Base-by-base conservation (phyloP, 2,329 filamentous ascomycete species). In the Gaeumannomyces sp. region DNA sequence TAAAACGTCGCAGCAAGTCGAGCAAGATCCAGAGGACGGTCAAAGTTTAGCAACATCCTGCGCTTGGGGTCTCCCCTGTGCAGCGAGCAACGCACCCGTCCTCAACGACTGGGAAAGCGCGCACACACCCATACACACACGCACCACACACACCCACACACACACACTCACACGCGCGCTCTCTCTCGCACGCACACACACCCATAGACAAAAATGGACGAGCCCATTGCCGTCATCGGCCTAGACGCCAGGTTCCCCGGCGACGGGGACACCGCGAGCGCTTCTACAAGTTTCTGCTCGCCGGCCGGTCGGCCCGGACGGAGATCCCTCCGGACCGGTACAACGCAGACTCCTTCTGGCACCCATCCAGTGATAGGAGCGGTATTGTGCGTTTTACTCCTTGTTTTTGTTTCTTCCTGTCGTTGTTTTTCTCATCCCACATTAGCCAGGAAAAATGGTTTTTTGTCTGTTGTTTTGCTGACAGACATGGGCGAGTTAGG, bases 291-390 rank as follows among this genome's bases (percentile, higher is more conserved):
- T 66, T 72, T 29, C 65, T 74, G 19, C 66, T 73, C 8, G 71
- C 69, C 19, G 70, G 72, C 35, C 69, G 71, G 58, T 72, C 70
- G 13, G 72, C 71, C 2, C 66, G 69, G 56, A 70, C 67, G 10
- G 68, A 71, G 31, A 66, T 74, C 3, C 72, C 73, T 1, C 59
- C 60, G 16, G 72, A 74, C 19, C 68, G 73, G 63, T 75, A 72
- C 67, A 71, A 74, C 25, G 67, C 69, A 31, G 69, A 73, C 19
- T 71, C 72, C 0, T 74, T 74, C 62, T 75, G 70, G 68, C 72
- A 75, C 35, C 72, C 71, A 0, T 67, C 74, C 31, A 67, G 69
- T 27, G 64, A 71, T 27, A 70, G 71, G 62, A 69, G 67, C 57
- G 73, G 73, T 16, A 68, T 70, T 35, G 71, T 74, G 57, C 16